These are phyloP conservation scores for Penicillium sp. DNA, from an alignment of 2,329 filamentous ascomycete species.

Conservation along the genomic window DNA sequence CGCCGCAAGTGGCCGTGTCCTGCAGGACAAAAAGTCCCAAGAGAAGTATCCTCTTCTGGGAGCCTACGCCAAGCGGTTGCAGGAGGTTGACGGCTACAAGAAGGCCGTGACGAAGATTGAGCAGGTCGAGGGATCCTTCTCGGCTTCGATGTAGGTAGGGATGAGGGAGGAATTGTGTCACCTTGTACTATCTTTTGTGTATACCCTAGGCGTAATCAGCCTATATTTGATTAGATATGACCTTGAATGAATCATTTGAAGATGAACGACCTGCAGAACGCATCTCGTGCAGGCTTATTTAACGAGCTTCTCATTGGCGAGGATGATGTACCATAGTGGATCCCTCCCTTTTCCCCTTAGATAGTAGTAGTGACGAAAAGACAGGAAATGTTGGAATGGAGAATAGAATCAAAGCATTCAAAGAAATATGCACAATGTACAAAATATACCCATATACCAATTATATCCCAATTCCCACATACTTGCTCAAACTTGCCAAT, in stretches of 20 bases:
- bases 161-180: neutral
- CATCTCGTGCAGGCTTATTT: neutral
- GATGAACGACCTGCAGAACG: neutral
- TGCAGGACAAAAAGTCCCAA: slow-evolving; percentile 38
- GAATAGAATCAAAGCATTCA: too few species aligned
- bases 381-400: too few species aligned
- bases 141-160: slow-evolving; percentile 30
- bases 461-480: too few species aligned
- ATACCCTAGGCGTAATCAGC: neutral
- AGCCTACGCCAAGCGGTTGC: slow-evolving; percentile 40
- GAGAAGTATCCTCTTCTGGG: slow-evolving; percentile 44
- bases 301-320: neutral
- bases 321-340: neutral
- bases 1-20: slow-evolving; percentile 38
- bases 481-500: too few species aligned
- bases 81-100: slow-evolving; percentile 45
- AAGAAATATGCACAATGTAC: too few species aligned
- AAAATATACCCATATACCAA: too few species aligned
- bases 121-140: slow-evolving; percentile 43
- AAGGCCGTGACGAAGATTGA: slow-evolving; percentile 46
- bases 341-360: neutral
- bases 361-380: too few species aligned
- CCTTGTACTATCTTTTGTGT: neutral
- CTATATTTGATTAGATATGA: neutral
- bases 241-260: neutral